Evolutionary conservation across 495 filamentous ascomycete genomes (phyloP).

Genomic region (Arthonia radiata): DNA sequence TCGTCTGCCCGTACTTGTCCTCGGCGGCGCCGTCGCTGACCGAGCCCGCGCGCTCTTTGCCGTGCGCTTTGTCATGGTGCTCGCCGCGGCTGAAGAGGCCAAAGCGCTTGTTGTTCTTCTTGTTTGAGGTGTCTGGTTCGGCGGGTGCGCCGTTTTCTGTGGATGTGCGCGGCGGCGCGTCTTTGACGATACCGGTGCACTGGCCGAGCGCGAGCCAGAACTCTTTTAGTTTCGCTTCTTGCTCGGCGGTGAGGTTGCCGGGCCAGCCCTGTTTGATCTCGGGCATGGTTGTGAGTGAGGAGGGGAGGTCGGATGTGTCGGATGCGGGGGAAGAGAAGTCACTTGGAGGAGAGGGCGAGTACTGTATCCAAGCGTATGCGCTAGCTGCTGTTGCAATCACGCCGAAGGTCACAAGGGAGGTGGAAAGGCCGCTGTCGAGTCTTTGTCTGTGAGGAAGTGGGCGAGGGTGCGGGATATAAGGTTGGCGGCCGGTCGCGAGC

Average conservation of each 20-base stretch:
- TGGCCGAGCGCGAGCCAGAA: slow-evolving; percentile 45
- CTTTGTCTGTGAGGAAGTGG: no score
- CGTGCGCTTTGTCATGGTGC: slow-evolving; percentile 12
- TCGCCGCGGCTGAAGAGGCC: slow-evolving; percentile 37
- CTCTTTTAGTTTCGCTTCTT: slow-evolving; percentile 70
- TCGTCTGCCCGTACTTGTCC: slow-evolving; percentile 82
- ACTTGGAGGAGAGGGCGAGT: no score
- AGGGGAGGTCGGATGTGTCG: slow-evolving; percentile 3
- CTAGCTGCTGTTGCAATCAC: no score
- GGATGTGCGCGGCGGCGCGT: slow-evolving; percentile 6
- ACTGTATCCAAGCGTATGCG: no score
- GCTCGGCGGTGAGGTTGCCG: slow-evolving; percentile 64
- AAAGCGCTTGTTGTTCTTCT: slow-evolving; percentile 47
- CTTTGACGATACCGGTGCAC: not conserved
- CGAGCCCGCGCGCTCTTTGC: slow-evolving; percentile 9
- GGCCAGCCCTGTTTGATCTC: slow-evolving; percentile 45
- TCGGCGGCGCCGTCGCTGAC: slow-evolving; percentile 28
- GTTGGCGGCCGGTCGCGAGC: no score
- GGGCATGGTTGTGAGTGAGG: slow-evolving; percentile 6
- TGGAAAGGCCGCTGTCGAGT: no score
- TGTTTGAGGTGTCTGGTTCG: slow-evolving; percentile 20
- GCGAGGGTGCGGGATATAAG: no score
- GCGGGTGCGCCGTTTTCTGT: slow-evolving; percentile 3
- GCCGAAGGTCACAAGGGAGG: no score
- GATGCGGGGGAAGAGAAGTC: no score